phyloP scores from a whole-genome alignment of 2,329 filamentous ascomycete species.

The Penicillium sp. region DNA sequence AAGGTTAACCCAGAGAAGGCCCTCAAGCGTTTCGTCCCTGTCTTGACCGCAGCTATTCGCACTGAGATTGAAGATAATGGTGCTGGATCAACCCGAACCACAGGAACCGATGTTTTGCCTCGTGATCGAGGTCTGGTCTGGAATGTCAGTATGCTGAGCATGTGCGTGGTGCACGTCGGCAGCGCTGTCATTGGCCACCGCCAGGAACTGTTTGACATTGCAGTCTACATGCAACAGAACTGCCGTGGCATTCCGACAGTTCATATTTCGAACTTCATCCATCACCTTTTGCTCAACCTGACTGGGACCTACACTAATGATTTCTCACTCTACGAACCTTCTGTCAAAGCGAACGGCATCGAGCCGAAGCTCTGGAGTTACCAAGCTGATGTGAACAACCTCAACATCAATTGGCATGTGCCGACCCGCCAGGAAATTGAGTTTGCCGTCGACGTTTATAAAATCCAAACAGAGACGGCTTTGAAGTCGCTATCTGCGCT shows the following conservation, averaged over 20 bases:
- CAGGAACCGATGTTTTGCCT: conserved; percentile 87
- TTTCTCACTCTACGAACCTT: conserved; percentile 81
- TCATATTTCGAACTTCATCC: conserved; percentile 95
- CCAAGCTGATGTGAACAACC: conserved; percentile 66
- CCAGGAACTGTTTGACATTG: conserved; percentile 84
- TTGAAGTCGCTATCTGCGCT: conserved; percentile 71
- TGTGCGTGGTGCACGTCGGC: conserved; percentile 96
- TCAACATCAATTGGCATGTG: conserved; percentile 89
- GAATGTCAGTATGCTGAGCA: conserved; percentile 95
- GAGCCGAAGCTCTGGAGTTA: conserved; percentile 81
- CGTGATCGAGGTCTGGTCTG: conserved; percentile 90
- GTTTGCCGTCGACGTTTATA: conserved; percentile 86
- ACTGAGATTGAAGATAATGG: conserved; percentile 97
- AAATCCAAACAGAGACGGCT: conserved; percentile 75
- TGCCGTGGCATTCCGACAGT: conserved; percentile 92
- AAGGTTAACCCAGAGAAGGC: conserved; percentile 95
- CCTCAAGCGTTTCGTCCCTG: conserved; percentile 82
- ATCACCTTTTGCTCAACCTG: conserved; percentile 90
- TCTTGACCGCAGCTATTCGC: conserved; percentile 85
- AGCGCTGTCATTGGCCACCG: conserved; percentile 85
- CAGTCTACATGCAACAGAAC: conserved; percentile 92
- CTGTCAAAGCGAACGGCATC: conserved; percentile 67
- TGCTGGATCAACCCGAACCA: conserved; percentile 89
- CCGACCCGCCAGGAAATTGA: conserved; percentile 75
- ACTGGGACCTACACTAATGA: conserved; percentile 94